Evolutionary conservation across 139 green algal species (phyloP), one percentile per base, ranked within the genome.

Genomic region (Chlamydomonas sphaeroides): DNA sequence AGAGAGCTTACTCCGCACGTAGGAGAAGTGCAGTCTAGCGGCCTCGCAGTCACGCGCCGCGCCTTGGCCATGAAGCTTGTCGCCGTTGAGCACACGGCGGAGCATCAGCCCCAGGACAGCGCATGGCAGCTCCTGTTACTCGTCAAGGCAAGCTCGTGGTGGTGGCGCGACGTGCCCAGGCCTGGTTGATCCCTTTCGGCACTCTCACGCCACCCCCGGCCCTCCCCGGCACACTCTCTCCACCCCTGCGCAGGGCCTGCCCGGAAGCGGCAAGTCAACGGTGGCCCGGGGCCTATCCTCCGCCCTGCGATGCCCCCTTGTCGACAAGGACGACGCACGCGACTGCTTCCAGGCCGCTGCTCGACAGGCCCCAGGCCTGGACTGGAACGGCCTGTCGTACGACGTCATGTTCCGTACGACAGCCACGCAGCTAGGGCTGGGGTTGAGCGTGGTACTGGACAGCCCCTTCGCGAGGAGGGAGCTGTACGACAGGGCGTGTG

Each of bases 241-340:
- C 45, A 21, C 14, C 45, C 45, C 51, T 61, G 51, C 41, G 0
- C 75, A 90, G 81, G 87, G 85, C 20, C 80, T 89, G 28, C 87
- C 89, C 10, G 87, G 85, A 23, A 74, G 76, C 32, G 89, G 89
- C 18, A 92, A 92, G 69, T 87, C 79, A 25, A 88, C 85, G 0
- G 30, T 92, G 8, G 88, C 88, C 41, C 78, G 65, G 8, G 42
- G 26, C 1, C 66, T 97, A 0, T 88, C 91, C 0, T 23, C 48
- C 3, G 15, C 38, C 20, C 68, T 98, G 41, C 33, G 38, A 2
- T 94, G 87, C 66, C 85, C 94, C 1, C 61, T 97, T 0, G 75
- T 94, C 1, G 94, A 98, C 83, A 97, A 97, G 35, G 94, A 97
- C 66, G 94, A 97, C 49, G 86, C 87, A 0, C 79, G 93, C 11